Base-by-base conservation (phyloP, 257 asterid genomes). In the Oldenlandia corymbosa region DNA sequence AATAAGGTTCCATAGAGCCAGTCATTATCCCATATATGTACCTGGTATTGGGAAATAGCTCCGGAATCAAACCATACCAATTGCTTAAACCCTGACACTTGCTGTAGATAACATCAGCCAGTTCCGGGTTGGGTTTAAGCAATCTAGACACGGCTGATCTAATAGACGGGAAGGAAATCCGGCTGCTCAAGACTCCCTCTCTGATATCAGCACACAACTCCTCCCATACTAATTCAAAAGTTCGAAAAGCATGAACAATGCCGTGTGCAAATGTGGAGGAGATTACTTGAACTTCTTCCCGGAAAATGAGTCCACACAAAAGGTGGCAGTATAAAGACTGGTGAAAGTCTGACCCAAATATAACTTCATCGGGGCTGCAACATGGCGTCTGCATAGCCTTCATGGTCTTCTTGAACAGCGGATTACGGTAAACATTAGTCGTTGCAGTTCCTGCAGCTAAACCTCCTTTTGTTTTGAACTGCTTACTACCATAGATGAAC, bases 321-420 rank as follows among this genome's bases (percentile, higher is more conserved):
- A 93, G 94, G 64, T 93, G 99, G 59, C 99, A 90, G 72, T 93
- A 93, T 12, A 90, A 61, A 0, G 97, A 90, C 58, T 93, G 97
- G 73, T 85, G 84, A 49, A 85, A 90, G 58, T 93, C 96, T 1
- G 94, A 88, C 34, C 99, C 97, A 18, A 93, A 90, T 31, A 93
- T 93, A 50, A 93, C 96, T 66, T 93, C 99, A 54, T 93, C 95
- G 0, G 99, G 99, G 71, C 97, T 90, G 78, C 95, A 82, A 76
- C 86, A 85, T 2, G 96, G 85, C 0, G 90, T 87, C 60, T 83
- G 96, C 95, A 88, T 84, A 17, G 87, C 93, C 66, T 69, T 73
- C 96, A 91, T 86, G 5, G 95, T 88, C 70, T 75, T 81, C 84
- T 84, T 88, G 88, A 90, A 90, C 5, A 81, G 65, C 0, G 80